Evolutionary conservation across 257 asterid species (phyloP).

Genomic region (Sherardia arvensis): DNA sequence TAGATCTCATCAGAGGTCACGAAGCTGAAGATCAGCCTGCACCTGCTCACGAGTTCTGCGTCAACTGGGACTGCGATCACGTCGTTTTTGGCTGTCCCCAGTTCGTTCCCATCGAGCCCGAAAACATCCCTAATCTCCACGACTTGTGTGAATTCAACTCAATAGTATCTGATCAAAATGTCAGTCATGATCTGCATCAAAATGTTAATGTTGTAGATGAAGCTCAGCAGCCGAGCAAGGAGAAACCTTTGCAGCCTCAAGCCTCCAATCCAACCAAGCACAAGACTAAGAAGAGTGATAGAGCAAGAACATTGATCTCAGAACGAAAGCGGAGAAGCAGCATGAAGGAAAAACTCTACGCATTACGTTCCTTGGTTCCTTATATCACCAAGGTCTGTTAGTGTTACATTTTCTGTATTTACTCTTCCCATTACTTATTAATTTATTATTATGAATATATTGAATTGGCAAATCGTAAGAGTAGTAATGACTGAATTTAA

Average conservation of each 20-base stretch:
- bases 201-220: too few species aligned
- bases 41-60: slow-evolving; percentile 10
- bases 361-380: slow-evolving; percentile 72
- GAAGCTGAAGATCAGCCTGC: slow-evolving; percentile 28
- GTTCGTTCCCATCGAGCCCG: slow-evolving; percentile 10
- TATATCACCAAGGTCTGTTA: slow-evolving; percentile 60
- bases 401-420: neutral
- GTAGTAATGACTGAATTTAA: neutral
- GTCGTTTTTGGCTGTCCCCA: slow-evolving; percentile 11
- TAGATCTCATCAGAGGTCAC: slow-evolving; percentile 33
- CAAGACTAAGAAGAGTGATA: slow-evolving; percentile 28
- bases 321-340: slow-evolving; percentile 71
- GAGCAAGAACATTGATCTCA: slow-evolving; percentile 55
- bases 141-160: slow-evolving; percentile 5
- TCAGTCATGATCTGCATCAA: neutral
- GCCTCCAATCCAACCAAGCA: slow-evolving; percentile 4
- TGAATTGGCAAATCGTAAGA: too few species aligned
- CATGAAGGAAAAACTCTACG: slow-evolving; percentile 87
- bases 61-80: slow-evolving; percentile 20
- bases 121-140: slow-evolving; percentile 30
- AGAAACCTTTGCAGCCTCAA: slow-evolving; percentile 27
- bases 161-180: neutral
- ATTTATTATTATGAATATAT: too few species aligned
- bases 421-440: too few species aligned
- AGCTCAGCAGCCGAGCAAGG: slow-evolving; percentile 23